Evolutionary conservation across 768 basidiomycete species (phyloP).

Genomic region (Lentinula guzmanii): DNA sequence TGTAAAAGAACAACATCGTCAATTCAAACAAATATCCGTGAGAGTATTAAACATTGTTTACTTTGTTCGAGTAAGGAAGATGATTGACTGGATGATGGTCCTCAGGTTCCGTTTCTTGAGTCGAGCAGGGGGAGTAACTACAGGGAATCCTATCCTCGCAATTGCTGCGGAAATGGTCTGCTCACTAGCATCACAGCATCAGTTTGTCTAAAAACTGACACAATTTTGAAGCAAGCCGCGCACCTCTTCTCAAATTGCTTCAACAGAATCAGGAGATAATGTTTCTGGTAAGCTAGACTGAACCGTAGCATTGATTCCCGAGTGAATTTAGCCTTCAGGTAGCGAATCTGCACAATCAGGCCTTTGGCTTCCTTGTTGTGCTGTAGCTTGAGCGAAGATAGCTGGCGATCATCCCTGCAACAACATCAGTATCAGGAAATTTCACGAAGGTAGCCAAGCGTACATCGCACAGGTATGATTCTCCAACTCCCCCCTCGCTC

Average conservation of each 20-base stretch:
- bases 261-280: slow-evolving; percentile 75
- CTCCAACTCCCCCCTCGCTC: slow-evolving; percentile 39
- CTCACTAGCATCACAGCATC: slow-evolving; percentile 38
- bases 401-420: slow-evolving; percentile 45
- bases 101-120: slow-evolving; percentile 49
- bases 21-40: not conserved
- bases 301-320: slow-evolving; percentile 78
- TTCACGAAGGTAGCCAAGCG: not conserved
- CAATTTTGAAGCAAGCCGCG: slow-evolving; percentile 11
- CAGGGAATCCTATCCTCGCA: slow-evolving; percentile 67
- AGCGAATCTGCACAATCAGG: slow-evolving; percentile 83
- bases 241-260: slow-evolving; percentile 67
- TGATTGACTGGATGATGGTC: slow-evolving; percentile 45
- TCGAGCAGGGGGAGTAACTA: slow-evolving; percentile 26
- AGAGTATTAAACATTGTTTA: slow-evolving; percentile 27
- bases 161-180: slow-evolving; percentile 70
- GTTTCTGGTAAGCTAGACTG: slow-evolving; percentile 81
- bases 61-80: slow-evolving; percentile 65
- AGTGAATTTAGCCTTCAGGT: slow-evolving; percentile 87
- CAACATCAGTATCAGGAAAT: not conserved
- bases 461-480: slow-evolving; percentile 59
- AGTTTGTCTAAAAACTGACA: slow-evolving; percentile 6
- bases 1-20: slow-evolving; percentile 19
- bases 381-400: slow-evolving; percentile 50
- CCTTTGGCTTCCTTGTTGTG: slow-evolving; percentile 90